Conservation (phyloP, 73 alveolate genomes). For the Stentor coeruleus region DNA sequence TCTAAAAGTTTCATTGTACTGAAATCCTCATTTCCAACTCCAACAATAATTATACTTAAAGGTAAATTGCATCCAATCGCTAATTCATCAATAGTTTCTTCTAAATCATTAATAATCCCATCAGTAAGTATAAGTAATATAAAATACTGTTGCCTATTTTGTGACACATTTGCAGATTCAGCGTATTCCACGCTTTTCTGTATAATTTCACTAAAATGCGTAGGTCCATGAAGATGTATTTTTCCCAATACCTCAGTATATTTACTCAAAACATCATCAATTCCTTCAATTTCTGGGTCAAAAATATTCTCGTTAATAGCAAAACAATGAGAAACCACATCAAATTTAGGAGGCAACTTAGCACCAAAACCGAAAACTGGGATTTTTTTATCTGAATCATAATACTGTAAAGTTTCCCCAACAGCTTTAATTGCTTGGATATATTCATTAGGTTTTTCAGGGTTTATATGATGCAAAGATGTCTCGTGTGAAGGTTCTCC, state of each 20-base stretch:
- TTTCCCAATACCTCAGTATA: slow-evolving; percentile 62
- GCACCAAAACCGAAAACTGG: slow-evolving; percentile 98
- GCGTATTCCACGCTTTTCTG: slow-evolving; percentile 61
- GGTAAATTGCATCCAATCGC: slow-evolving; percentile 88
- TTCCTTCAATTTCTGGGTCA: slow-evolving; percentile 85
- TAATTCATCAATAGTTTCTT: slow-evolving; percentile 80
- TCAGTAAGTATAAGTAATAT: slow-evolving; percentile 90
- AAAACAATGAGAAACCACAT: slow-evolving; percentile 82
- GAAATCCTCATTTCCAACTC: slow-evolving; percentile 93
- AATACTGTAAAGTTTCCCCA: slow-evolving; percentile 75
- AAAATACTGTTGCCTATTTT: slow-evolving; percentile 52
- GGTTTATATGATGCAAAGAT: slow-evolving; percentile 58
- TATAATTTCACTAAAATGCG: slow-evolving; percentile 67
- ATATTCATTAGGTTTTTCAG: slow-evolving; percentile 65
- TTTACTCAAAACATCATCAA: slow-evolving; percentile 71
- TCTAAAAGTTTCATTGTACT: slow-evolving; percentile 81
- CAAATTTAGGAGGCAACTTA: slow-evolving; percentile 54
- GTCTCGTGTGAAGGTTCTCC: slow-evolving; percentile 61
- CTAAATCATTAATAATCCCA: slow-evolving; percentile 91
- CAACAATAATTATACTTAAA: slow-evolving; percentile 87
- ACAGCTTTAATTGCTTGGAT: slow-evolving; percentile 69
- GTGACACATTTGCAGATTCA: slow-evolving; percentile 46
- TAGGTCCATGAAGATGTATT: slow-evolving; percentile 88
- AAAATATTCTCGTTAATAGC: slow-evolving; percentile 84
- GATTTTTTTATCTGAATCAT: slow-evolving; percentile 82